Conservation (phyloP, 345 rosid genomes). For the Syzygium aqueum region DNA sequence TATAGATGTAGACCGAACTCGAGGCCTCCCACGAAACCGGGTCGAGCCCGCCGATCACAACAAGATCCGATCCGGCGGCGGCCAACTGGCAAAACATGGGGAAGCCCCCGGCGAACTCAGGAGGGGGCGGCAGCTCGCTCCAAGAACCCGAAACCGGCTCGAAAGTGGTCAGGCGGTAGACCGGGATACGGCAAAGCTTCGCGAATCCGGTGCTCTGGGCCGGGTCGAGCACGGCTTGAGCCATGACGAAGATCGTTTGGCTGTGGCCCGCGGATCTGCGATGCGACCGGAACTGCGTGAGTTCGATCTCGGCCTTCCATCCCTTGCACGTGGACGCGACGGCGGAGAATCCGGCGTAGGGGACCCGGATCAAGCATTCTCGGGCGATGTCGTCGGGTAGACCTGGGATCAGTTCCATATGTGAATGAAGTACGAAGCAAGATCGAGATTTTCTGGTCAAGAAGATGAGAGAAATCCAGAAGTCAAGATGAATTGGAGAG, state of each 20-base stretch:
- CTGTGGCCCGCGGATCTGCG: slow-evolving; percentile 18
- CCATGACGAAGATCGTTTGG: slow-evolving; percentile 44
- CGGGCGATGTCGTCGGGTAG: slow-evolving; percentile 61
- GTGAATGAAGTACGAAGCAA: neutral
- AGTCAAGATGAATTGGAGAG: neutral
- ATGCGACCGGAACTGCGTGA: slow-evolving; percentile 25
- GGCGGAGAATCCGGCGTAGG: slow-evolving; percentile 24
- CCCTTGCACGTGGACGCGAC: slow-evolving; percentile 39
- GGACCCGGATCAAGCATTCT: slow-evolving; percentile 46
- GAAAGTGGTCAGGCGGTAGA: slow-evolving; percentile 30
- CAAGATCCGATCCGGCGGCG: slow-evolving; percentile 47
- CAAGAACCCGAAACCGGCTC: slow-evolving; percentile 51
- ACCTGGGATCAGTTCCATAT: slow-evolving; percentile 51
- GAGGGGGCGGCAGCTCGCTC: slow-evolving; percentile 47
- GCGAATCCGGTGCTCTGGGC: neutral
- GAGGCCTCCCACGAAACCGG: slow-evolving; percentile 51
- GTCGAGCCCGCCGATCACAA: slow-evolving; percentile 73
- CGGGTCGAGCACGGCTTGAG: slow-evolving; percentile 41
- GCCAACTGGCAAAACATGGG: slow-evolving; percentile 62
- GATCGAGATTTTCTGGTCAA: neutral
- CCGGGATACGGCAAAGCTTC: slow-evolving; percentile 18
- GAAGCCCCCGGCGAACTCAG: slow-evolving; percentile 31
- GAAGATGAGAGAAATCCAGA: neutral
- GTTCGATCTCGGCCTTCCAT: slow-evolving; percentile 48
- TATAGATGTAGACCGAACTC: slow-evolving; percentile 37